Conservation (phyloP, 2,329 filamentous ascomycete genomes). For the Emydomyces testavorans region DNA sequence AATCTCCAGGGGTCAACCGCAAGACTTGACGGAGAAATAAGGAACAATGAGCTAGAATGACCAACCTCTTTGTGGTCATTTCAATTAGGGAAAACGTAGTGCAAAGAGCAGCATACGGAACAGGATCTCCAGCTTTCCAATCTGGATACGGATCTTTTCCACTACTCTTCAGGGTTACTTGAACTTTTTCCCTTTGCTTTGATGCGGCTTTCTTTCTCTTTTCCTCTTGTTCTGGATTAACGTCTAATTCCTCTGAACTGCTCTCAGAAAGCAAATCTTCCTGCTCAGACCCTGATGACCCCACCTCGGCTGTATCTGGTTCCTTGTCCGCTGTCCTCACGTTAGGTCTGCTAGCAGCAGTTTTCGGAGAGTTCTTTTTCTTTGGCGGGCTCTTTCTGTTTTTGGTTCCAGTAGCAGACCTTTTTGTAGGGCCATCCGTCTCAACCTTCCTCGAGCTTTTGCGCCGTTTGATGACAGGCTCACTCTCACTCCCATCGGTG, state of each 20-base stretch:
- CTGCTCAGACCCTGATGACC: constrained; percentile 18
- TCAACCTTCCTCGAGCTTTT: constrained; percentile 23
- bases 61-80: constrained; percentile 80
- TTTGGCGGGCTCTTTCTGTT: constrained; percentile 1
- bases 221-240: constrained; percentile 19
- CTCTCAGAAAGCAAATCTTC: constrained; percentile 36
- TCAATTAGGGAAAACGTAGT: constrained; percentile 91
- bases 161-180: constrained; percentile 58
- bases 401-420: background rate
- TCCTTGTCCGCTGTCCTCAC: constrained; percentile 16
- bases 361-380: constrained; percentile 17
- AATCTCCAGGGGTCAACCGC: constrained; percentile 73
- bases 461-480: constrained; percentile 48
- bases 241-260: constrained; percentile 41
- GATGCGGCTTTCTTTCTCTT: constrained; percentile 60
- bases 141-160: constrained; percentile 81
- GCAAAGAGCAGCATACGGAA: constrained; percentile 89
- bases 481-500: constrained; percentile 46
- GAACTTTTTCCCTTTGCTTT: constrained; percentile 69
- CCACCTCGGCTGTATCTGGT: constrained; percentile 30
- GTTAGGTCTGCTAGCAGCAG: constrained; percentile 15
- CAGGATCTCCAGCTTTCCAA: constrained; percentile 78
- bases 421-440: constrained; percentile 4
- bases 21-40: constrained; percentile 90
- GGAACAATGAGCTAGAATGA: constrained; percentile 81